Evolutionary conservation across 164 flowering plant genomes (phyloP).

Genomic region (Stephania cephalantha): DNA sequence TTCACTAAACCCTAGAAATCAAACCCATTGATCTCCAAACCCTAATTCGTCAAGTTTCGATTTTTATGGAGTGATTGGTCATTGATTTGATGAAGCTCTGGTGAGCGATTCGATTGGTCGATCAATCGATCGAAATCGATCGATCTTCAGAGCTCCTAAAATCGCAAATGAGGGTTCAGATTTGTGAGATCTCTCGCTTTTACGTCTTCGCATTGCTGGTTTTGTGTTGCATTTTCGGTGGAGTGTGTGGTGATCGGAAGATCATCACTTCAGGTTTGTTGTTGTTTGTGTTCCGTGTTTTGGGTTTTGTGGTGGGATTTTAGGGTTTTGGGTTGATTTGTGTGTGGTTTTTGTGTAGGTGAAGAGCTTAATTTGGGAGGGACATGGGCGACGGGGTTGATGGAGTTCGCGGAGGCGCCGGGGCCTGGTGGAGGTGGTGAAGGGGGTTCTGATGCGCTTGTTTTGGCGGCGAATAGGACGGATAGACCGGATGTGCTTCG

Average conservation of each 20-base stretch:
- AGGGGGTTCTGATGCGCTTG: slow-evolving; percentile 29
- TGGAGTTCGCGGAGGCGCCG: slow-evolving; percentile 44
- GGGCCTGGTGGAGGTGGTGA: slow-evolving; percentile 36
- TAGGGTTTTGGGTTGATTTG: neutral
- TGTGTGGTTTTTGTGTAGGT: slow-evolving; percentile 26
- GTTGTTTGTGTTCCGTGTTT: neutral
- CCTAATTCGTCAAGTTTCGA: neutral
- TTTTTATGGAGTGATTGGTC: neutral
- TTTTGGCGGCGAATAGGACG: slow-evolving; percentile 70
- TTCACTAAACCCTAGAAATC: neutral
- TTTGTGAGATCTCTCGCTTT: neutral
- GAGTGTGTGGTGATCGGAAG: neutral
- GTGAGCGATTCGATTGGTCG: neutral
- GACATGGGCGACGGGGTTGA: slow-evolving; percentile 40
- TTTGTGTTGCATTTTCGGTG: neutral
- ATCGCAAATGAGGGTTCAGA: neutral
- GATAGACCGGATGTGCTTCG: slow-evolving; percentile 70
- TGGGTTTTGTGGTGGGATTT: neutral
- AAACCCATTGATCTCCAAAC: neutral
- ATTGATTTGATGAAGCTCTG: neutral
- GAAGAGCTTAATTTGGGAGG: slow-evolving; percentile 39
- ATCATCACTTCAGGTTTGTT: neutral
- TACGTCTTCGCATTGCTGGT: neutral
- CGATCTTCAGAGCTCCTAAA: neutral
- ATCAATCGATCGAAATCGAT: neutral